Percentiles rank a stretch among this genome's conserved stretches.
Evolutionary conservation across 1,139 yeast species (phyloP).

Genomic region (Saccharomyces hybrid): DNA sequence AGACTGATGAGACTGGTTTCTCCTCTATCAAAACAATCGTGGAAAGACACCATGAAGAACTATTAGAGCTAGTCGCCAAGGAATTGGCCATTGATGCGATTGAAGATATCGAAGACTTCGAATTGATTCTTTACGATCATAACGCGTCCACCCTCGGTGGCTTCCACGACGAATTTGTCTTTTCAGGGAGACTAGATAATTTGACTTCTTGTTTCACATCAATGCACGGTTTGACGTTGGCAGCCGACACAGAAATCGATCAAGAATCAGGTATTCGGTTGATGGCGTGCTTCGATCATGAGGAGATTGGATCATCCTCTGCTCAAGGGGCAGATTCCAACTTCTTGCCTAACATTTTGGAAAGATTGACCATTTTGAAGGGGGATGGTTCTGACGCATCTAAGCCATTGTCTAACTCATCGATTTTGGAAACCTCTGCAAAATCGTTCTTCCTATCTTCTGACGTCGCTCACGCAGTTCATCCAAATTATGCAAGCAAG

Average conservation of each 20-base stretch:
- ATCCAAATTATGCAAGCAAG: slow-evolving; percentile 75
- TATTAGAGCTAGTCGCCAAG: slow-evolving; percentile 60
- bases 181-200: slow-evolving; percentile 90
- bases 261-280: slow-evolving; percentile 55
- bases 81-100: slow-evolving; percentile 47
- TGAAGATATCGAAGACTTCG: slow-evolving; percentile 75
- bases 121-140: slow-evolving; percentile 78
- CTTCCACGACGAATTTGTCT: slow-evolving; percentile 79
- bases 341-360: slow-evolving; percentile 70
- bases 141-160: slow-evolving; percentile 84
- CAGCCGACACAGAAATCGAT: slow-evolving; percentile 38
- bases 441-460: slow-evolving; percentile 86
- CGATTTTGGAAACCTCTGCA: slow-evolving; percentile 58
- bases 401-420: slow-evolving; percentile 26
- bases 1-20: slow-evolving; percentile 36
- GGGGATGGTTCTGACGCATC: slow-evolving; percentile 33
- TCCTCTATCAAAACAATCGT: slow-evolving; percentile 58
- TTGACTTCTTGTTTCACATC: slow-evolving; percentile 82
- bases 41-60: slow-evolving; percentile 66
- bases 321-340: slow-evolving; percentile 97
- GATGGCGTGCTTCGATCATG: slow-evolving; percentile 85
- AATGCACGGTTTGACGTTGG: slow-evolving; percentile 57
- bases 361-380: slow-evolving; percentile 50
- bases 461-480: slow-evolving; percentile 96
- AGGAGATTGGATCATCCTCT: slow-evolving; percentile 86